Percentiles rank a stretch among this genome's conserved stretches.
phyloP scores from a whole-genome alignment of 2,329 filamentous ascomycete species.

The Aspergillus pseudoglaucus region DNA sequence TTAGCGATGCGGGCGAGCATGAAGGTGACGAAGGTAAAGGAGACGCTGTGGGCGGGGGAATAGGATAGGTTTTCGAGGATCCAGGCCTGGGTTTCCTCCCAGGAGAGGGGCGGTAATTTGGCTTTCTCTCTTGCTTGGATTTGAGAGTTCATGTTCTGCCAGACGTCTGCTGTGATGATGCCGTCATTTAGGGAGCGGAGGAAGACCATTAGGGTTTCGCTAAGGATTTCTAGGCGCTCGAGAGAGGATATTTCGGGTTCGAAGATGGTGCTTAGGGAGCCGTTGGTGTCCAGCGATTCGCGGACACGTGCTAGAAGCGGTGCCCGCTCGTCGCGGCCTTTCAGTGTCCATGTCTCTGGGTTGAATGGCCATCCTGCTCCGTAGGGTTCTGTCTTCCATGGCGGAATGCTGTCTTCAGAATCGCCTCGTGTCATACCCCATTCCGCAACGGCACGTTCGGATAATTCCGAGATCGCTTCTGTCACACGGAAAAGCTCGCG shows the following conservation, averaged over 20 bases:
- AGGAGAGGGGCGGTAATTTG: conserved; percentile 41
- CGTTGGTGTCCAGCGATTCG: conserved; percentile 68
- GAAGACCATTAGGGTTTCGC: conserved; percentile 67
- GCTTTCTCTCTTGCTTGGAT: conserved; percentile 45
- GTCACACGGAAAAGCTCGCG: conserved; percentile 86
- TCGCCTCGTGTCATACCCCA: conserved; percentile 53
- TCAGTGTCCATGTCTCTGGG: conserved; percentile 43
- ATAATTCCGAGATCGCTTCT: conserved; percentile 62
- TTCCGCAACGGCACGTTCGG: conserved; percentile 54
- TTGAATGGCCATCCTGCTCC: conserved; percentile 54
- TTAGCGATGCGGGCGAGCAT: conserved; percentile 59
- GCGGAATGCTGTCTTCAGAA: conserved; percentile 25
- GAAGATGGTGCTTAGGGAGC: conserved; percentile 55
- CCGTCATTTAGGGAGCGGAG: conserved; percentile 70
- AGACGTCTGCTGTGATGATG: conserved; percentile 64
- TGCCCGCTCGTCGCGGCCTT: conserved; percentile 35
- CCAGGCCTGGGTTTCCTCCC: conserved; percentile 53
- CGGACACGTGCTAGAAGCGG: conserved; percentile 41
- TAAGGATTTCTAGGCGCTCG: conserved; percentile 67
- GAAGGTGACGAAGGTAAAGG: conserved; percentile 78
- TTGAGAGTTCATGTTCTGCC: conserved; percentile 60
- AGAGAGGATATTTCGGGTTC: conserved; percentile 56
- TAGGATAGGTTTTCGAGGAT: conserved; percentile 69
- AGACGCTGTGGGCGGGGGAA: conserved; percentile 74
- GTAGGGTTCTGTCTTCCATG: conserved; percentile 47